Base-by-base conservation (phyloP, 225 moss, liverwort and hornwort species). In the Thuidium tamariscinum region DNA sequence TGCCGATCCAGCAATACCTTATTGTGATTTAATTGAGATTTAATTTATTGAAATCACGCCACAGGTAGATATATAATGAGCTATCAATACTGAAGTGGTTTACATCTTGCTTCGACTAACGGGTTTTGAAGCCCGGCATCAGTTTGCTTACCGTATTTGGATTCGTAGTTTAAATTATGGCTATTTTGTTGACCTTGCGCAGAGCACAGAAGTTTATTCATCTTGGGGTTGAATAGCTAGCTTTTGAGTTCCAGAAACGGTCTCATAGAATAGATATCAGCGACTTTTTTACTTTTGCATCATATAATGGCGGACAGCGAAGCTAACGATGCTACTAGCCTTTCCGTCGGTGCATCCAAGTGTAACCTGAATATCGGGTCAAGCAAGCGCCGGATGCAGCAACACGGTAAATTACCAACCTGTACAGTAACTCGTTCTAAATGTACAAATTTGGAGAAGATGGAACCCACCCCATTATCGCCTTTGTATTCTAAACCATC, bases 401-500 rank as follows among this genome's bases (percentile, higher is more conserved):
- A 61, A 51, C 49, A 77, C 77, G 88, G 86, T 86, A 88, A 90
- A 88, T 86, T 42, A 86, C 83, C 91, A 89, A 87, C 89, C 89
- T 91, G 91, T 87, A 85, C 91, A 91, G 91, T 87, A 87, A 83
- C 85, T 91, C 89, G 89, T 66, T 87, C 91, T 72, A 87, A 89
- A 59, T 89, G 84, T 82, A 79, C 78, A 84, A 85, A 82, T 77
- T 78, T 85, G 87, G 89, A 89, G 84, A 91, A 87, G 83, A 64
- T 80, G 86, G 78, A 75, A 85, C 79, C 77, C 54, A 86, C 83
- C 51, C 84, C 86, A 56, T 69, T 80, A n/a, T 80, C 89, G 65
- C 92, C 85, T 80, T 76, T 92, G 89, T 85, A 83, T 85, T 89
- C 92, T 84, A 92, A 92, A 83, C 92, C 90, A 77, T 92, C 92